Percentiles rank a stretch among this genome's conserved stretches.
Evolutionary conservation across 352 stramenopile species (phyloP).

Genomic region (Pythium brachiatum): DNA sequence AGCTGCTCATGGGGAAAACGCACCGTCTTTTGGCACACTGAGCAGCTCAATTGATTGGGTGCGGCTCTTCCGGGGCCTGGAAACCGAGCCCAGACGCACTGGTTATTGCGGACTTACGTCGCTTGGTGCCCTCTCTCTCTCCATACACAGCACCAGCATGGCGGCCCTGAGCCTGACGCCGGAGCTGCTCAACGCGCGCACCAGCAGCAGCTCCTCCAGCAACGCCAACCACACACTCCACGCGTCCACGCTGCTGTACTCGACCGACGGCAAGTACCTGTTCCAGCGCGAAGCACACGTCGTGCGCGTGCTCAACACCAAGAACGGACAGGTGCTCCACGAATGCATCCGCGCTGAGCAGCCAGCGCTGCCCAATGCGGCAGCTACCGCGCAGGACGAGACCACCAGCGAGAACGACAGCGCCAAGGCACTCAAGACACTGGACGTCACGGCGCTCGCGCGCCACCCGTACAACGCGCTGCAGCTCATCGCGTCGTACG

Average conservation of each 20-base stretch:
- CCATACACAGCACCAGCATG: not conserved
- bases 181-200: slow-evolving; percentile 35
- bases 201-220: slow-evolving; percentile 11
- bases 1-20: no score
- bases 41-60: slow-evolving; percentile 26
- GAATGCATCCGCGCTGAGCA: slow-evolving; percentile 49
- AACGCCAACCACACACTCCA: not conserved
- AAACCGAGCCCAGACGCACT: not conserved
- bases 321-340: slow-evolving; percentile 73
- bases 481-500: slow-evolving; percentile 67
- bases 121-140: not conserved
- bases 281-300: slow-evolving; percentile 80
- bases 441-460: slow-evolving; percentile 41
- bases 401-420: not conserved
- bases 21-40: slow-evolving; percentile 22
- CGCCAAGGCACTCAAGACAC: not conserved
- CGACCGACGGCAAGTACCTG: slow-evolving; percentile 63
- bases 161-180: slow-evolving; percentile 16
- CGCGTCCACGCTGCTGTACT: slow-evolving; percentile 50
- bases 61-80: not conserved
- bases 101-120: not conserved
- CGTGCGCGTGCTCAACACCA: slow-evolving; percentile 64
- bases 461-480: slow-evolving; percentile 70
- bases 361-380: slow-evolving; percentile 16
- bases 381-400: not conserved